Evolutionary conservation across 139 green algal genomes (phyloP).

Genomic region (Coelastrella sp.): DNA sequence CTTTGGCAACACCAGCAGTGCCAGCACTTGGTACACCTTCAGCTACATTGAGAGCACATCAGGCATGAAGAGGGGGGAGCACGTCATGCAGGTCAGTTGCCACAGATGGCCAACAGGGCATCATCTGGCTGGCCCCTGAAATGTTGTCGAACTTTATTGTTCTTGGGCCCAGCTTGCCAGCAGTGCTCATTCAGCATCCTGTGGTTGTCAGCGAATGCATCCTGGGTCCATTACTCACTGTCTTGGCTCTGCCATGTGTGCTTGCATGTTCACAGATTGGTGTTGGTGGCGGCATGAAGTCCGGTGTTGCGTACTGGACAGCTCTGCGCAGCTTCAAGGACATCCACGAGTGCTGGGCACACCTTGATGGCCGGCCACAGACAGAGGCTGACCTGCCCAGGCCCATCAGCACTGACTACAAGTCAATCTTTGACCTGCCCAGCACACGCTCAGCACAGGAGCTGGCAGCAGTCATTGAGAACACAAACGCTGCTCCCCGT

Average conservation of each 20-base stretch:
- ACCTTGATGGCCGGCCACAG: slow-evolving; percentile 24
- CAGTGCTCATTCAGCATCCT: too few species aligned
- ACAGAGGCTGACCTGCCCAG: slow-evolving; percentile 46
- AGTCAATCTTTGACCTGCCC: slow-evolving; percentile 45
- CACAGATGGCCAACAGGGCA: neutral
- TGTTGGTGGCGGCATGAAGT: slow-evolving; percentile 58
- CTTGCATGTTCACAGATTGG: slow-evolving; percentile 25
- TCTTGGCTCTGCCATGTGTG: neutral
- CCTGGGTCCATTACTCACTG: too few species aligned
- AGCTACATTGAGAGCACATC: slow-evolving; percentile 53
- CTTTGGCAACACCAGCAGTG: slow-evolving; percentile 50
- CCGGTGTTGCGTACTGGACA: slow-evolving; percentile 50
- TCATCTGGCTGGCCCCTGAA: neutral
- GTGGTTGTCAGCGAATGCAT: too few species aligned
- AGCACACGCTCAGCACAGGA: slow-evolving; percentile 12
- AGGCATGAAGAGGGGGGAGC: slow-evolving; percentile 45
- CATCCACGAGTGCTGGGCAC: slow-evolving; percentile 62
- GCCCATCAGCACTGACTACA: slow-evolving; percentile 45
- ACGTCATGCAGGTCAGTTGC: slow-evolving; percentile 44
- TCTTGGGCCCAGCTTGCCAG: too few species aligned
- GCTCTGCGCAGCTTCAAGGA: slow-evolving; percentile 59
- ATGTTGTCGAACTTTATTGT: neutral
- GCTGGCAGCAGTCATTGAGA: neutral
- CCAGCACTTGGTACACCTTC: slow-evolving; percentile 56
- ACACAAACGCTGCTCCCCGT: slow-evolving; percentile 1